A percentile compares a stretch with the other conserved stretches of the same genome.
These are phyloP conservation scores for Tylopilus subfusipes DNA, from an alignment of 768 basidiomycete genomes.

Conservation along the genomic window DNA sequence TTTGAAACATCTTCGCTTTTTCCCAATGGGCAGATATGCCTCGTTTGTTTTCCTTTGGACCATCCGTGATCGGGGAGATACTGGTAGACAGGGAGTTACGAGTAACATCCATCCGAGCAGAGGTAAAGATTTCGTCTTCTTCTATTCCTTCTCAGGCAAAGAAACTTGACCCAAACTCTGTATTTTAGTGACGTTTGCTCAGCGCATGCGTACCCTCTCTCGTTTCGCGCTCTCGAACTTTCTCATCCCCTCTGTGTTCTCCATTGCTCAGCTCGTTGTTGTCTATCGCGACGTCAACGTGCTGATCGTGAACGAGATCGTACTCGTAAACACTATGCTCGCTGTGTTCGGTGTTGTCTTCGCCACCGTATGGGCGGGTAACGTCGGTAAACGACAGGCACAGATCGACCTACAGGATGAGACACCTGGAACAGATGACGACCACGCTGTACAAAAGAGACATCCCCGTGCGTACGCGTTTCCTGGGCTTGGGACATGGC, in stretches of 20 bases:
- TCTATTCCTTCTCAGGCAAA: background rate
- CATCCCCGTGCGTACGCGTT: background rate
- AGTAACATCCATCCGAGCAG: constrained; percentile 16
- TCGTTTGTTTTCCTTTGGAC: constrained; percentile 29
- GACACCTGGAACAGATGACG: background rate
- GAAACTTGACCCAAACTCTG: background rate
- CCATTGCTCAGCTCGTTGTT: constrained; percentile 28
- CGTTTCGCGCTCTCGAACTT: constrained; percentile 34
- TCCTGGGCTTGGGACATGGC: constrained; percentile 21
- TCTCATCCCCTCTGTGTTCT: constrained; percentile 31
- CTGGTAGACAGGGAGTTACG: constrained; percentile 14
- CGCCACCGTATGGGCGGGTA: constrained; percentile 31
- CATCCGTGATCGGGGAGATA: constrained; percentile 13
- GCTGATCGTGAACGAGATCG: constrained; percentile 23
- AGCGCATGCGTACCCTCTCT: constrained; percentile 26
- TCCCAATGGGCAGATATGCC: constrained; percentile 18
- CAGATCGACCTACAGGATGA: background rate
- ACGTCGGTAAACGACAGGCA: background rate
- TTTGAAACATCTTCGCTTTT: background rate
- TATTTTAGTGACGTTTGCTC: constrained; percentile 17
- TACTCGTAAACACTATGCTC: constrained; percentile 29
- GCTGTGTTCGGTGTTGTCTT: constrained; percentile 34
- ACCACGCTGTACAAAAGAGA: background rate
- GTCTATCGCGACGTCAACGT: constrained; percentile 26
- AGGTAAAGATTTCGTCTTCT: background rate